phyloP scores from a whole-genome alignment of 306 rosid species.

The Prunus davidiana region DNA sequence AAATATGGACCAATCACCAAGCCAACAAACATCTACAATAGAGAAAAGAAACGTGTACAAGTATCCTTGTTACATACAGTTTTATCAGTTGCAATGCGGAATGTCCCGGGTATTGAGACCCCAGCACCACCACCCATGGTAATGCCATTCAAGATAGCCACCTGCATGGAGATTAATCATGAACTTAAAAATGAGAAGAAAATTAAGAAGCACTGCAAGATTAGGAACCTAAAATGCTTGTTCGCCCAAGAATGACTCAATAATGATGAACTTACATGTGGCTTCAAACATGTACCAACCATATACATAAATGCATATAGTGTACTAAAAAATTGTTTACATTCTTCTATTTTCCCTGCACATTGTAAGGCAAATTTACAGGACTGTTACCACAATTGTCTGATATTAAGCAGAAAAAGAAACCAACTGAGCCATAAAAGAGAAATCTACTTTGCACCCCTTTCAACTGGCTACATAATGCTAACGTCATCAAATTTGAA shows the following conservation, averaged over 20 bases:
- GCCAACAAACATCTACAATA: not conserved
- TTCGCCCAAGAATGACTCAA: not conserved
- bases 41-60: not conserved
- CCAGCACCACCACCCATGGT: conserved; percentile 99
- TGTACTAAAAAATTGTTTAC: conserved; percentile 62
- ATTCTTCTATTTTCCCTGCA: conserved; percentile 72
- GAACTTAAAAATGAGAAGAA: not conserved
- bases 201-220: not conserved
- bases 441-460: too few species aligned
- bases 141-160: conserved; percentile 83
- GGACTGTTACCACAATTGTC: not conserved
- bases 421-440: not conserved
- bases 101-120: conserved; percentile 84
- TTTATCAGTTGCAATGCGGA: conserved; percentile 81
- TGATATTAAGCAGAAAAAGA: not conserved
- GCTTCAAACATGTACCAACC: conserved; percentile 83
- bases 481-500: not conserved
- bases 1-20: conserved; percentile 5
- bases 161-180: conserved; percentile 44
- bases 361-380: conserved; percentile 20
- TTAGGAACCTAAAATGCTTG: conserved; percentile 2
- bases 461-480: not conserved
- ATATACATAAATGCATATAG: conserved; percentile 64
- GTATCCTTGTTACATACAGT: conserved; percentile 51
- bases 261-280: conserved; percentile 61